phyloP scores from a whole-genome alignment of 352 stramenopile species.

The Phytophthora sansomeana region DNA sequence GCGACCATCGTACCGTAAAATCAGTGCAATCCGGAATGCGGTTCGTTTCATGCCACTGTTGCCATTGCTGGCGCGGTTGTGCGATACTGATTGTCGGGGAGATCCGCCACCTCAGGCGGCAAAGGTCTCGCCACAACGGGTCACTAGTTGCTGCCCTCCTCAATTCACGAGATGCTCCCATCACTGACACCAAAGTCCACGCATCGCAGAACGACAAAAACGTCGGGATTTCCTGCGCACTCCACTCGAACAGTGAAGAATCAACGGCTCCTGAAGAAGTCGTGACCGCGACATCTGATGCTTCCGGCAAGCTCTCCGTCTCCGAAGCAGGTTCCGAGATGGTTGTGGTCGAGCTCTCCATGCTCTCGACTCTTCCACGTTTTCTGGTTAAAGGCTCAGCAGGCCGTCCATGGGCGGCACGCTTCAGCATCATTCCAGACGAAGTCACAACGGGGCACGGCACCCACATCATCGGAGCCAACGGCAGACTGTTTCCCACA shows the following conservation, averaged over 20 bases:
- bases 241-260: conserved; percentile 41
- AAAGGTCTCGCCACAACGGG: conserved; percentile 49
- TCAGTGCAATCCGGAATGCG: conserved; percentile 44
- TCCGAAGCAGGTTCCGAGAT: conserved; percentile 18
- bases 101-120: conserved; percentile 44
- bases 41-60: conserved; percentile 43
- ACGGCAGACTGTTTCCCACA: conserved; percentile 23
- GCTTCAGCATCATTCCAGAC: conserved; percentile 25
- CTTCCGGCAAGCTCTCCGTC: not conserved
- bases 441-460: conserved; percentile 44
- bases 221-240: conserved; percentile 48
- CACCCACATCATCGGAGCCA: conserved; percentile 53
- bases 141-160: conserved; percentile 17
- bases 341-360: conserved; percentile 16
- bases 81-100: conserved; percentile 5
- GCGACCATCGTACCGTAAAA: conserved; percentile 40
- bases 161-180: conserved; percentile 47
- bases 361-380: conserved; percentile 23
- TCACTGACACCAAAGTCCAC: conserved; percentile 51
- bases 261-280: not conserved
- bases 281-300: not conserved
- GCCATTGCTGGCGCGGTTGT: conserved; percentile 39
- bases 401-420: conserved; percentile 15
- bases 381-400: conserved; percentile 18
- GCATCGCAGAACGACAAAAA: conserved; percentile 61